Percentiles rank a stretch among this genome's conserved stretches.
phyloP scores from a whole-genome alignment of 768 basidiomycete species.

The Heimioporus sp. region DNA sequence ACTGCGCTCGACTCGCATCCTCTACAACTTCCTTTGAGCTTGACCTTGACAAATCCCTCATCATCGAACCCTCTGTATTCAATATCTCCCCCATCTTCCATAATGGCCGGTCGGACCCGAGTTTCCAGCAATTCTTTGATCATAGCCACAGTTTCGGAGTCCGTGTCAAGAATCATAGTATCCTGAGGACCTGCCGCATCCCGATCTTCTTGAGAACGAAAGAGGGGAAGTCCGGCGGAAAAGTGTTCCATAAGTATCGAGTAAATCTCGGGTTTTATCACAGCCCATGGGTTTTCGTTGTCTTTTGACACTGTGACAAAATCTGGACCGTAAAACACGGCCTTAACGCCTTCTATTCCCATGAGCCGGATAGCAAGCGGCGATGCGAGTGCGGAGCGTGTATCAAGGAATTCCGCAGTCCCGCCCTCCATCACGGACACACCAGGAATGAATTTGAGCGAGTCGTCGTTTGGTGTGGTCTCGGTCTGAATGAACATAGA shows the following conservation, averaged over 20 bases:
- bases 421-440: constrained; percentile 83
- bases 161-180: constrained; percentile 89
- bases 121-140: constrained; percentile 97
- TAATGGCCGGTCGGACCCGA: constrained; percentile 91
- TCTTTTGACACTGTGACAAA: constrained; percentile 97
- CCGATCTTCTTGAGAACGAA: constrained; percentile 76
- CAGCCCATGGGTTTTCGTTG: constrained; percentile 78
- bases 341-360: constrained; percentile 88
- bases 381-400: constrained; percentile 80
- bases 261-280: constrained; percentile 96
- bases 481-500: constrained; percentile 99
- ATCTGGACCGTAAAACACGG: constrained; percentile 95
- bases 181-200: constrained; percentile 89
- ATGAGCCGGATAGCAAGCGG: constrained; percentile 94
- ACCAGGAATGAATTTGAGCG: constrained; percentile 97
- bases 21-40: constrained; percentile 95
- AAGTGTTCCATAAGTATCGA: constrained; percentile 97
- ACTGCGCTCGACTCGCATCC: constrained; percentile 94
- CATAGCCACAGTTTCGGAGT: constrained; percentile 97
- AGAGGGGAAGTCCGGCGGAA: constrained; percentile 84
- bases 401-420: constrained; percentile 93
- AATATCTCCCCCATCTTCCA: constrained; percentile 99
- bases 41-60: constrained; percentile 79
- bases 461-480: constrained; percentile 95
- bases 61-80: constrained; percentile 92